phyloP scores from a whole-genome alignment of 202 grass and related monocot genomes.

The Schoenoplectus triqueter region DNA sequence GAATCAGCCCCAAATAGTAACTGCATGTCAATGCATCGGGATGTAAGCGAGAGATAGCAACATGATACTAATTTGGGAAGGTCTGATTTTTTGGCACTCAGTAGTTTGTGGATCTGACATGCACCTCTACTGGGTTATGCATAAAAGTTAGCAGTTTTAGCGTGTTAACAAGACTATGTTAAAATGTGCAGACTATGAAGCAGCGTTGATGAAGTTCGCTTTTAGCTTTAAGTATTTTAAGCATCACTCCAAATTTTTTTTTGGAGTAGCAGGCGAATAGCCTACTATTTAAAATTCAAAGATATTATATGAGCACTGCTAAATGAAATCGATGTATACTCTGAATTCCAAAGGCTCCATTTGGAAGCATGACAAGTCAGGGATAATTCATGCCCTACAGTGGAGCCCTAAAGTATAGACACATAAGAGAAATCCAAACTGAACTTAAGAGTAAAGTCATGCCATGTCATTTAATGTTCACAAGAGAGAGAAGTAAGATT shows the following conservation, averaged over 20 bases:
- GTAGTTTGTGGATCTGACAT: background rate
- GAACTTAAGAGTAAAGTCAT: background rate
- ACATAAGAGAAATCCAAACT: background rate
- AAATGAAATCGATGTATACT: background rate
- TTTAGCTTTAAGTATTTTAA: background rate
- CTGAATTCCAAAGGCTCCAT: background rate
- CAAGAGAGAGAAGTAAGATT: background rate
- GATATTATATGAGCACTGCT: background rate
- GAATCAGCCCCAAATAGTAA: constrained; percentile 47
- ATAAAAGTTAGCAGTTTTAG: constrained; percentile 10
- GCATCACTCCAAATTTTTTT: background rate
- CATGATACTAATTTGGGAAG: constrained; percentile 6
- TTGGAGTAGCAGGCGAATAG: too few relatives aligned
- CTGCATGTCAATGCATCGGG: constrained; percentile 43
- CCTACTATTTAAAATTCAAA: background rate
- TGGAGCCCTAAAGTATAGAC: background rate
- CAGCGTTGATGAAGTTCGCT: background rate
- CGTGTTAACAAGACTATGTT: background rate
- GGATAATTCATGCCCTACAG: background rate
- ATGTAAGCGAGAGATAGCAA: constrained; percentile 14
- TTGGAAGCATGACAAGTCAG: background rate
- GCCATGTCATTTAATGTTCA: background rate
- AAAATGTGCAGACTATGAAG: background rate
- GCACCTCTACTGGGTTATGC: constrained; percentile 17
- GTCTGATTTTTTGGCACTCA: background rate